These are phyloP conservation scores for Candida gigantensis DNA, from an alignment of 1,139 yeast species.

Conservation along the genomic window DNA sequence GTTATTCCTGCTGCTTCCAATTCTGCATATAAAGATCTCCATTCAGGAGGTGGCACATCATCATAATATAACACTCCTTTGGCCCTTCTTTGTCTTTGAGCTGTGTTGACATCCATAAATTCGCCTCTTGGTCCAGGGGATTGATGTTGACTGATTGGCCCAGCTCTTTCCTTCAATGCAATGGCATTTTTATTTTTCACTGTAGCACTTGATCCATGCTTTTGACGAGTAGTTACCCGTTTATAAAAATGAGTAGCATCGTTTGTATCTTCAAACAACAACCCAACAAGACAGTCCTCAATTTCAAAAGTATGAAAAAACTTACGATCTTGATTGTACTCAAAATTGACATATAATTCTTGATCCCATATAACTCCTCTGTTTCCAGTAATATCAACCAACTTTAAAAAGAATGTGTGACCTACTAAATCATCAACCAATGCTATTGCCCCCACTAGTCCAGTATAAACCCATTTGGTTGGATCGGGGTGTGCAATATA, in stretches of 20 bases:
- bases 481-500: constrained; percentile 90
- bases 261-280: constrained; percentile 81
- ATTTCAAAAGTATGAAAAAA: constrained; percentile 94
- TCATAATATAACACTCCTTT: constrained; percentile 73
- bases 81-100: constrained; percentile 56
- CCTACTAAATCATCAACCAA: constrained; percentile 93
- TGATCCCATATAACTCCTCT: constrained; percentile 97
- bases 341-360: constrained; percentile 84
- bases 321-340: constrained; percentile 88
- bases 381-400: constrained; percentile 80
- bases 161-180: constrained; percentile 61
- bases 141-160: constrained; percentile 28
- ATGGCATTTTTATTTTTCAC: constrained; percentile 83
- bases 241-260: constrained; percentile 88
- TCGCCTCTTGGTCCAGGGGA: constrained; percentile 78
- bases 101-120: constrained; percentile 47
- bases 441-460: constrained; percentile 82
- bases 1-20: constrained; percentile 78
- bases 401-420: constrained; percentile 84
- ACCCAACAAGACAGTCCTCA: constrained; percentile 87
- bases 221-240: constrained; percentile 71
- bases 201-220: constrained; percentile 85
- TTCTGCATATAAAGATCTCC: constrained; percentile 76
- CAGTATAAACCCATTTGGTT: constrained; percentile 82
- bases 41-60: constrained; percentile 80